Conservation (phyloP, 163 green algal species). For the Scenedesmus sp. region DNA sequence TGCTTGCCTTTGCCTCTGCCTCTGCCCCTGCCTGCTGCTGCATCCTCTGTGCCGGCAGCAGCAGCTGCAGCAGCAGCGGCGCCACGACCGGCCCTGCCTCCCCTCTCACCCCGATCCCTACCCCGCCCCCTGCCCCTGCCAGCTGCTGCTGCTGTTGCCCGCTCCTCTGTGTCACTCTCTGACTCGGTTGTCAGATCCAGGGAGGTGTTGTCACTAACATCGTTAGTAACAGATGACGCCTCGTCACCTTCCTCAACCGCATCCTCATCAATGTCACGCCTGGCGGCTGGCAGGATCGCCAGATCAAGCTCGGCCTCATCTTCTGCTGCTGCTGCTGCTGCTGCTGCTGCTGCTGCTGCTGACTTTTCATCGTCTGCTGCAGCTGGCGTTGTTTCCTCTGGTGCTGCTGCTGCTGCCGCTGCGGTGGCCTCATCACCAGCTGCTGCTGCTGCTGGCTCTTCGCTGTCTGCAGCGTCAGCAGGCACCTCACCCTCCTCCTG, state of each 20-base stretch:
- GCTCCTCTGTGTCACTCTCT: background rate
- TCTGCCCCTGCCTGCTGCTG: background rate
- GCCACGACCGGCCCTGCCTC: background rate
- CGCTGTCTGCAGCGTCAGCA: background rate
- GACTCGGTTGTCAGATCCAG: background rate
- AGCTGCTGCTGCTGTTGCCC: background rate
- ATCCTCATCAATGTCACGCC: background rate
- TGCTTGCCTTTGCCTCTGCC: background rate
- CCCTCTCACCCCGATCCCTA: background rate
- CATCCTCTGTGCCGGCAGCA: background rate
- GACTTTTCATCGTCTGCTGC: background rate
- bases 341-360: background rate
- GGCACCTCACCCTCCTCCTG: slow-evolving; percentile 2
- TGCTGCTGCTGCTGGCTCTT: background rate
- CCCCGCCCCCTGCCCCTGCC: background rate
- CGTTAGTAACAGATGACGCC: background rate
- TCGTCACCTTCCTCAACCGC: background rate
- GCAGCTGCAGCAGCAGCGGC: background rate
- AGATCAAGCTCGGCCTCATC: background rate
- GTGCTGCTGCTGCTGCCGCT: slow-evolving; percentile 3
- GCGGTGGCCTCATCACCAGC: background rate
- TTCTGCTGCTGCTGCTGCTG: slow-evolving; percentile 5
- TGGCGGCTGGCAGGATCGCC: background rate
- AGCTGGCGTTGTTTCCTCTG: background rate
- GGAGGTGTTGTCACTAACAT: background rate